A percentile compares a stretch with the other conserved stretches of the same genome.
Conservation (phyloP, 768 basidiomycete genomes). For the Collybiopsis confluens region DNA sequence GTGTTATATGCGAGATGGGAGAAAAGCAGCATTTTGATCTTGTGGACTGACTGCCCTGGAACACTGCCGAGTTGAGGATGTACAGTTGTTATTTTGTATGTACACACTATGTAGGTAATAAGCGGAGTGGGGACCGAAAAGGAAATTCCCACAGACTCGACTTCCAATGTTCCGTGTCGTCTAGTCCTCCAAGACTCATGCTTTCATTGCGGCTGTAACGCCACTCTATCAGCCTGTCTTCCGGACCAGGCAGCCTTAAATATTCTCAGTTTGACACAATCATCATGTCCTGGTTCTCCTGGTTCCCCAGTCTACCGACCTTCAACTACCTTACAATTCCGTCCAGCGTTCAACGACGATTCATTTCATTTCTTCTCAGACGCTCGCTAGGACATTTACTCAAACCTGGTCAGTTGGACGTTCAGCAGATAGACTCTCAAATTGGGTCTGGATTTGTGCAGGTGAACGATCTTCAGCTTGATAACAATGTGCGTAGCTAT, state of each 20-base stretch:
- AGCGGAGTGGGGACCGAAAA: no score
- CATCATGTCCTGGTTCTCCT: slow-evolving; percentile 56
- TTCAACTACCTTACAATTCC: slow-evolving; percentile 63
- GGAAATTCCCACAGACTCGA: no score
- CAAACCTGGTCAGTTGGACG: slow-evolving; percentile 85
- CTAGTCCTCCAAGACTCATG: neutral
- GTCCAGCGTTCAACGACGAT: slow-evolving; percentile 75
- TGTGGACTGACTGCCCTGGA: slow-evolving; percentile 1
- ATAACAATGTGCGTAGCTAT: slow-evolving; percentile 55
- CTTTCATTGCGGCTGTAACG: neutral
- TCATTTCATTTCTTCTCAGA: slow-evolving; percentile 86
- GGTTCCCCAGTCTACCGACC: slow-evolving; percentile 61
- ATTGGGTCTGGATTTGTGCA: slow-evolving; percentile 89
- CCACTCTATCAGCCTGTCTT: neutral
- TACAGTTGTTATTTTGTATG: no score
- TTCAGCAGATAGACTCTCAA: slow-evolving; percentile 84
- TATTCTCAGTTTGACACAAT: slow-evolving; percentile 18
- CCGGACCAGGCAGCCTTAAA: neutral
- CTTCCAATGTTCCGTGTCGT: neutral
- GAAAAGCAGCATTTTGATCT: slow-evolving; percentile 7
- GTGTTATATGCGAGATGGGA: neutral
- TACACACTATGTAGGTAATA: no score
- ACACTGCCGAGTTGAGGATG: no score
- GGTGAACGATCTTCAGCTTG: slow-evolving; percentile 77
- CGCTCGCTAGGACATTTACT: slow-evolving; percentile 81